These are phyloP conservation scores for Globisporangium lucens DNA, from an alignment of 352 stramenopile genomes.

Conservation along the genomic window DNA sequence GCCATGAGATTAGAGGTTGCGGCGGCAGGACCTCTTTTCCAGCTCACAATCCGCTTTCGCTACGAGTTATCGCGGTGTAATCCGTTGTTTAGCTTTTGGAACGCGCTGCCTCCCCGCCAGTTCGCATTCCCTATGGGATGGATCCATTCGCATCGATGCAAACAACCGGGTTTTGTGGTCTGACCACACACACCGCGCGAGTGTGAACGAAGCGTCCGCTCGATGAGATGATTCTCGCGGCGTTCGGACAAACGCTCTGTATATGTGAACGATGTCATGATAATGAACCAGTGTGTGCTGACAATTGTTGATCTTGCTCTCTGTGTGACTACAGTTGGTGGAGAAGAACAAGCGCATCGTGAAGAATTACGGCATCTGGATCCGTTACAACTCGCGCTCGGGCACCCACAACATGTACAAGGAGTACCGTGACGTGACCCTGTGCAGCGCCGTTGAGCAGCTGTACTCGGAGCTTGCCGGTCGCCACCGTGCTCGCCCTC, in stretches of 20 bases:
- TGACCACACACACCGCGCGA: neutral
- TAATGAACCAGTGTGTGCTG: neutral
- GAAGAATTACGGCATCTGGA: conserved; percentile 99
- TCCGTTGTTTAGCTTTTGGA: conserved; percentile 71
- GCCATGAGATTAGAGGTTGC: conserved; percentile 70
- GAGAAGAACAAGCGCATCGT: conserved; percentile 98
- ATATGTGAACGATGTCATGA: neutral
- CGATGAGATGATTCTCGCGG: neutral
- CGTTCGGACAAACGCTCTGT: neutral
- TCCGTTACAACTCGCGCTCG: conserved; percentile 99
- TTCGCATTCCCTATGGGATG: neutral
- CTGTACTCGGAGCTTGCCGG: conserved; percentile 99
- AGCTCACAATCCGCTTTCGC: conserved; percentile 86
- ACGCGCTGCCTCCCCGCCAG: neutral
- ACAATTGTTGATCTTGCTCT: neutral
- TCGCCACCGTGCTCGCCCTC: conserved; percentile 94
- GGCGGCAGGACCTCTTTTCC: conserved; percentile 36
- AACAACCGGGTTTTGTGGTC: neutral
- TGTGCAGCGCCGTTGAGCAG: conserved; percentile 98
- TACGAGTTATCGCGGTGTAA: conserved; percentile 56
- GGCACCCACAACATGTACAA: conserved; percentile 99
- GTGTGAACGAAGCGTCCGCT: neutral
- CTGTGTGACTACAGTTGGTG: conserved; percentile 64
- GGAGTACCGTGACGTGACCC: conserved; percentile 98
- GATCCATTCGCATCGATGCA: neutral